Evolutionary conservation across 257 asterid genomes (phyloP).

Genomic region (Rhazya stricta): DNA sequence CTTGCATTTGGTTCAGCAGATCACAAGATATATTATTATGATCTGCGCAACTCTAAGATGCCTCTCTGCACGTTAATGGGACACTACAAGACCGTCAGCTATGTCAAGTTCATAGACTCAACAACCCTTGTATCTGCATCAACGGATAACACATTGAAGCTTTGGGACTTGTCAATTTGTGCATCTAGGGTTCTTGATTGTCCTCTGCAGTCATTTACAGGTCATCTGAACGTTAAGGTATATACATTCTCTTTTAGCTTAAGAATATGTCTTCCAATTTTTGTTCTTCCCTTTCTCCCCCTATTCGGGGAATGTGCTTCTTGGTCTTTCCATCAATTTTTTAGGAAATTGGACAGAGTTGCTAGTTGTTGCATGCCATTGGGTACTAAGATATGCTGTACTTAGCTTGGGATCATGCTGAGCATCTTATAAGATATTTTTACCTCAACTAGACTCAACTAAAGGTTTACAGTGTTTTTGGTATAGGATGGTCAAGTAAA

Average conservation of each 20-base stretch:
- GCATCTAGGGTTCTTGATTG: slow-evolving; percentile 70
- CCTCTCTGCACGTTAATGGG: slow-evolving; percentile 89
- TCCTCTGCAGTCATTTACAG: slow-evolving; percentile 90
- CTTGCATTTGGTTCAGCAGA: slow-evolving; percentile 99
- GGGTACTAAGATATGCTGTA: background rate
- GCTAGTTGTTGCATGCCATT: background rate
- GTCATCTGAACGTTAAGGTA: slow-evolving; percentile 93
- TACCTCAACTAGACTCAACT: background rate
- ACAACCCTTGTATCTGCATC: slow-evolving; percentile 91
- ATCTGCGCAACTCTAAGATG: slow-evolving; percentile 76
- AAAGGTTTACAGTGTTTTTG: background rate
- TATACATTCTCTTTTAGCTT: background rate
- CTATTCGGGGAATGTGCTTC: background rate
- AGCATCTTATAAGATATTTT: background rate
- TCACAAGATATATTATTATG: slow-evolving; percentile 86
- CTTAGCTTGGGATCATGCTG: background rate
- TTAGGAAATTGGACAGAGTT: background rate
- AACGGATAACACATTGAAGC: slow-evolving; percentile 88
- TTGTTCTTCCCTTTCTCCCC: background rate
- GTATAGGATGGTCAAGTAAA: background rate
- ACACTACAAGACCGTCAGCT: slow-evolving; percentile 93
- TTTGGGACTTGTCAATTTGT: slow-evolving; percentile 91
- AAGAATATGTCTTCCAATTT: background rate
- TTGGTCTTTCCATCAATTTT: background rate
- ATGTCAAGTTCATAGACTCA: slow-evolving; percentile 83